Evolutionary conservation across 192 early-diverging fungal species (phyloP).

Genomic region (Coemansia sp.): DNA sequence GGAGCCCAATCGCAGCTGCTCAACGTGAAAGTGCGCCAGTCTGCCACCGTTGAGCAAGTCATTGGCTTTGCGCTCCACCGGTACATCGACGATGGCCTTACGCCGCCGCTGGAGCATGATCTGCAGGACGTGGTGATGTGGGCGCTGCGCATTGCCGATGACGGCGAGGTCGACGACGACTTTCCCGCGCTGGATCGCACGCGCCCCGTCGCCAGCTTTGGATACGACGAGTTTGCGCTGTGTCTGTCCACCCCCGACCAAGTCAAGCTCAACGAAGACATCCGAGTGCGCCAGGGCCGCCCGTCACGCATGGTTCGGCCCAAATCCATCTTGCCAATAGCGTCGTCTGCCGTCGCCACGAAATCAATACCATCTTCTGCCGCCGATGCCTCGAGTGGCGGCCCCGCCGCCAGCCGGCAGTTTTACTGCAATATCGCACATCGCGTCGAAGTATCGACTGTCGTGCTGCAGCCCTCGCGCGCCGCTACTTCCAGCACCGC

Average conservation of each 20-base stretch:
- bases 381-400: not conserved
- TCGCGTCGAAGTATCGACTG: slow-evolving; percentile 22
- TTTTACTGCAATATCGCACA: slow-evolving; percentile 9
- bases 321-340: slow-evolving; percentile 12
- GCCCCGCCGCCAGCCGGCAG: not conserved
- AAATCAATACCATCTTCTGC: not conserved
- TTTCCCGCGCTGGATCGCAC: slow-evolving; percentile 92
- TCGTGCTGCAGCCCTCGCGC: slow-evolving; percentile 39
- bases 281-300: slow-evolving; percentile 47
- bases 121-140: slow-evolving; percentile 73
- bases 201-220: slow-evolving; percentile 80
- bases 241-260: slow-evolving; percentile 76
- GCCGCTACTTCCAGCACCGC: slow-evolving; percentile 35
- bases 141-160: slow-evolving; percentile 92
- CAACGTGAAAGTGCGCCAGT: slow-evolving; percentile 68
- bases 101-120: slow-evolving; percentile 63
- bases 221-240: slow-evolving; percentile 90
- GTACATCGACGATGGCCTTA: slow-evolving; percentile 71
- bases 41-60: slow-evolving; percentile 87
- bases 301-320: slow-evolving; percentile 42
- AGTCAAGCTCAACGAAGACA: slow-evolving; percentile 55
- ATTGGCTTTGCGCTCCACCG: slow-evolving; percentile 92
- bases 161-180: slow-evolving; percentile 95
- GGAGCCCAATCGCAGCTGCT: slow-evolving; percentile 55
- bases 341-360: not conserved